Percentiles rank a stretch among this genome's conserved stretches.
Evolutionary conservation across 768 basidiomycete genomes (phyloP).

Genomic region (Nidularia sp.): DNA sequence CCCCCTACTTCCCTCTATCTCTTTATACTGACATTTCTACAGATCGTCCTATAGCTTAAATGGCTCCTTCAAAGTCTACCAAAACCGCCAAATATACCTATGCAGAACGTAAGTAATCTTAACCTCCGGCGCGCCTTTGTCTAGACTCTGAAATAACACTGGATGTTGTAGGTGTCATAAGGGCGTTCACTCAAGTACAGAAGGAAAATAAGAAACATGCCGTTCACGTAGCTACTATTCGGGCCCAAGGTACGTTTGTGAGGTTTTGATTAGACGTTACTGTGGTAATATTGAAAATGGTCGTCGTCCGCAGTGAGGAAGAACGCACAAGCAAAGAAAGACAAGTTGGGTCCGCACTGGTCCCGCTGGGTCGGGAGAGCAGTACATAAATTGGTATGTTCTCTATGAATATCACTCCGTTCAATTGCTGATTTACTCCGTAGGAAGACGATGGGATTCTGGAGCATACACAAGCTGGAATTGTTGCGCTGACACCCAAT

Average conservation of each 20-base stretch:
- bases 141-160: background rate
- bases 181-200: slow-evolving; percentile 39
- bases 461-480: slow-evolving; percentile 27
- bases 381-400: slow-evolving; percentile 37
- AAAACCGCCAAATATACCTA: slow-evolving; percentile 13
- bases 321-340: slow-evolving; percentile 35
- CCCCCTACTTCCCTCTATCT: too few species aligned
- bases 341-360: slow-evolving; percentile 47
- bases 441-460: slow-evolving; percentile 44
- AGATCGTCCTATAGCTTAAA: background rate
- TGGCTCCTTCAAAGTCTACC: slow-evolving; percentile 9
- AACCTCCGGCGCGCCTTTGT: background rate
- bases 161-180: slow-evolving; percentile 34
- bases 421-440: background rate
- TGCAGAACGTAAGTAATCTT: slow-evolving; percentile 14
- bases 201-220: slow-evolving; percentile 39
- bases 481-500: slow-evolving; percentile 33
- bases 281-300: background rate
- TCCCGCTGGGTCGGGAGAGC: slow-evolving; percentile 41
- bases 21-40: too few species aligned
- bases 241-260: slow-evolving; percentile 34
- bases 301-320: slow-evolving; percentile 32
- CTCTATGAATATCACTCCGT: background rate
- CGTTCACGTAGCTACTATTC: slow-evolving; percentile 40
- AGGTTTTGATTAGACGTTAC: background rate